Evolutionary conservation across 2,329 filamentous ascomycete species (phyloP).

Genomic region (Pestalotiopsis sp.): DNA sequence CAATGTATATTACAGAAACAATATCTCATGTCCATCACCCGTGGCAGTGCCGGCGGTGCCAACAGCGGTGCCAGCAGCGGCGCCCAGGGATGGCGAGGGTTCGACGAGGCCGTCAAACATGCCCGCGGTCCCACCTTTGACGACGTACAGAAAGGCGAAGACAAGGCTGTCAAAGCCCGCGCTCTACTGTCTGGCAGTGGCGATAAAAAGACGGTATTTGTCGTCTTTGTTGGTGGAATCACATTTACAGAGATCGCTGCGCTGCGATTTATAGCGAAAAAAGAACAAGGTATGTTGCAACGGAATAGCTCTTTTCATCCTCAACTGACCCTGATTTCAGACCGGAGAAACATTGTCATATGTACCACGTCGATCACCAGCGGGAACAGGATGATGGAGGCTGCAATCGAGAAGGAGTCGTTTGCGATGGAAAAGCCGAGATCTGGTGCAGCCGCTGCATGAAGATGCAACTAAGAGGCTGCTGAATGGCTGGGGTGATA

Average conservation of each 20-base stretch:
- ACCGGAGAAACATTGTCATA: conserved; percentile 81
- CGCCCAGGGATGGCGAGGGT: conserved; percentile 86
- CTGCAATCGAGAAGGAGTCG: conserved; percentile 73
- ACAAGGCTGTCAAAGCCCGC: conserved; percentile 87
- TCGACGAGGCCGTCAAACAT: conserved; percentile 89
- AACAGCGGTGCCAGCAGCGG: conserved; percentile 55
- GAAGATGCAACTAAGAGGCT: not conserved
- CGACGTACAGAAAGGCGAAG: conserved; percentile 87
- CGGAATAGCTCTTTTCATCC: conserved; percentile 11
- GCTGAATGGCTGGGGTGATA: not conserved
- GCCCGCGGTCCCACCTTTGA: conserved; percentile 89
- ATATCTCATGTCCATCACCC: conserved; percentile 72
- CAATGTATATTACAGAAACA: conserved; percentile 94
- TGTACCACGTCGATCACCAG: conserved; percentile 91
- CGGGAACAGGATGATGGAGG: conserved; percentile 86
- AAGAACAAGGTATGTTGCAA: conserved; percentile 67
- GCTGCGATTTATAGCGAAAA: conserved; percentile 82
- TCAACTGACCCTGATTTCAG: conserved; percentile 38
- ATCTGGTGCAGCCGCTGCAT: conserved; percentile 17
- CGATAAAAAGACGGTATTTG: conserved; percentile 82
- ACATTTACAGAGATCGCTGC: conserved; percentile 97
- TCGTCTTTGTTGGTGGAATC: conserved; percentile 98
- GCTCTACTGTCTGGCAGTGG: conserved; percentile 77
- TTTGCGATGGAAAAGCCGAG: conserved; percentile 51
- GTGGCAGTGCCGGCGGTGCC: conserved; percentile 58